Evolutionary conservation across 1,284 basidiomycete genomes (phyloP).

Genomic region (Trametes versicolor): DNA sequence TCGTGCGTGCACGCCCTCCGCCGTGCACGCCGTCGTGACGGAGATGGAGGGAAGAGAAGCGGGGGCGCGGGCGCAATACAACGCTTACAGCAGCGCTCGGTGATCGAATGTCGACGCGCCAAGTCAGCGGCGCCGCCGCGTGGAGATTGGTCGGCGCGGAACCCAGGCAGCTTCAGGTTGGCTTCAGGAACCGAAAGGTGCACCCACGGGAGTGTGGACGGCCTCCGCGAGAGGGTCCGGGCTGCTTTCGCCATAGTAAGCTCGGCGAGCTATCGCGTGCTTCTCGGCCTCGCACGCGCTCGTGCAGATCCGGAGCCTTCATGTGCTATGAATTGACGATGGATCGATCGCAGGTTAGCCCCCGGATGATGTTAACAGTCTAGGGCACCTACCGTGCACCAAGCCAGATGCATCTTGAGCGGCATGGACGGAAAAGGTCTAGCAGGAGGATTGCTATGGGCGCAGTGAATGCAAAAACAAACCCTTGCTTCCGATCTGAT

Average conservation of each 20-base stretch:
- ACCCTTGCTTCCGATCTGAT: background rate
- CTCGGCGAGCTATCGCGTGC: constrained; percentile 6
- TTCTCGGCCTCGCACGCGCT: constrained; percentile 6
- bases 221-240: constrained; percentile 4
- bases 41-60: constrained; percentile 20
- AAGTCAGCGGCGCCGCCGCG: constrained; percentile 8
- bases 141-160: constrained; percentile 15
- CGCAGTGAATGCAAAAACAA: background rate
- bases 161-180: background rate
- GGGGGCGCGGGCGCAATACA: constrained; percentile 18
- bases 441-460: background rate
- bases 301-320: constrained; percentile 7
- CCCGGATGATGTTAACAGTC: background rate
- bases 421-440: background rate
- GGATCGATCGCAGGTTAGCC: background rate
- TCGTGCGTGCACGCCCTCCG: constrained; percentile 13
- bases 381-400: background rate
- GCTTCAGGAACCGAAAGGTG: constrained; percentile 5
- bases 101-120: background rate
- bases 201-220: constrained; percentile 7
- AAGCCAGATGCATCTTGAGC: background rate
- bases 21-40: constrained; percentile 17
- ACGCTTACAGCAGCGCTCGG: constrained; percentile 6
- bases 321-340: background rate
- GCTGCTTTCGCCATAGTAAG: constrained; percentile 9